phyloP scores from a whole-genome alignment of 352 stramenopile genomes.

The Phytophthora pini region DNA sequence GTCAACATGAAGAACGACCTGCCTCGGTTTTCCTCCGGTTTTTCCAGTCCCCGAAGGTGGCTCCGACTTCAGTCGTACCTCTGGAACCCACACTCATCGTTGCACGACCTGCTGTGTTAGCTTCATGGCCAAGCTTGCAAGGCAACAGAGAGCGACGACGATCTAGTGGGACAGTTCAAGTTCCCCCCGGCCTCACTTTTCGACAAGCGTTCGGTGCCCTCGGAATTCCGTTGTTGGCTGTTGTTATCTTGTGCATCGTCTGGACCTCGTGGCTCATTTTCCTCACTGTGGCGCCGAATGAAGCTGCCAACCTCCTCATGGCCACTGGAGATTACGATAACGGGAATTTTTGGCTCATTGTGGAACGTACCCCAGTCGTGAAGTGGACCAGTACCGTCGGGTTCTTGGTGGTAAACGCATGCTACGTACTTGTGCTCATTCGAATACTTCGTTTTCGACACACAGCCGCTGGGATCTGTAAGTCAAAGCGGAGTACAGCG shows the following conservation, averaged over 20 bases:
- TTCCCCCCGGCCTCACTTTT: slow-evolving; percentile 13
- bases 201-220: slow-evolving; percentile 28
- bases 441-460: slow-evolving; percentile 4
- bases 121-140: slow-evolving; percentile 1
- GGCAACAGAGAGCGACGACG: background rate
- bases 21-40: background rate
- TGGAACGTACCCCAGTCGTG: slow-evolving; percentile 4
- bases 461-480: background rate
- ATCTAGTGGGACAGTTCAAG: background rate
- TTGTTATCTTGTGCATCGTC: slow-evolving; percentile 18
- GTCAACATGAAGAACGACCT: background rate
- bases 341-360: slow-evolving; percentile 45
- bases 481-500: background rate
- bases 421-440: slow-evolving; percentile 7
- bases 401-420: slow-evolving; percentile 13
- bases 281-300: slow-evolving; percentile 33
- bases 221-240: slow-evolving; percentile 22
- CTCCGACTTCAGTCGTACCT: background rate
- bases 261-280: slow-evolving; percentile 44
- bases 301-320: slow-evolving; percentile 47
- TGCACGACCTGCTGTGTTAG: background rate
- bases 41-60: slow-evolving; percentile 2
- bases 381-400: slow-evolving; percentile 18
- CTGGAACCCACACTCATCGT: background rate
- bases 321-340: slow-evolving; percentile 42